These are phyloP conservation scores for Metschnikowia santaceciliae DNA, from an alignment of 805 yeast species.

Conservation along the genomic window DNA sequence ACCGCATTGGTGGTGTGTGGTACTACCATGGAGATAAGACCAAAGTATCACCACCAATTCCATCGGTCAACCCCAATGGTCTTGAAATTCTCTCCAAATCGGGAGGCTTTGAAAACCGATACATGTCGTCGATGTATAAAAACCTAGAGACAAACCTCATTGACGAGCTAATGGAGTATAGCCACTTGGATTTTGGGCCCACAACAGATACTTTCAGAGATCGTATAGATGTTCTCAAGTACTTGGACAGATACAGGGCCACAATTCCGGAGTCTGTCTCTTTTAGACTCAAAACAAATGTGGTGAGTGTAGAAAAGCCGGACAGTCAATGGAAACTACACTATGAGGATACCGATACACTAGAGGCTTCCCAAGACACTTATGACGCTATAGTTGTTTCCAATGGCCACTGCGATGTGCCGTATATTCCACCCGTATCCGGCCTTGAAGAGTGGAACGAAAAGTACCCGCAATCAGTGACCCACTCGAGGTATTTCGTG, in stretches of 20 bases:
- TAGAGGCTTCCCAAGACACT: constrained; percentile 14
- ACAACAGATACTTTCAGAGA: constrained; percentile 52
- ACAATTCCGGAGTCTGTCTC: constrained; percentile 25
- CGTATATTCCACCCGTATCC: constrained; percentile 30
- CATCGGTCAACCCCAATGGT: constrained; percentile 20
- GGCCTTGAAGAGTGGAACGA: constrained; percentile 31
- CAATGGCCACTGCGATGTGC: constrained; percentile 36
- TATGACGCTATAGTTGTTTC: constrained; percentile 40
- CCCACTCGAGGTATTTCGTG: constrained; percentile 34
- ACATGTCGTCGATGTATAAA: constrained; percentile 23
- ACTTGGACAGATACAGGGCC: constrained; percentile 53
- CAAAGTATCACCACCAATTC: constrained; percentile 18
- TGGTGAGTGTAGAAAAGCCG: constrained; percentile 25
- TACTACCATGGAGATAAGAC: constrained; percentile 40
- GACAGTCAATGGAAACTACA: constrained; percentile 9
- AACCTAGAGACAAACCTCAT: constrained; percentile 21
- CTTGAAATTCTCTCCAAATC: constrained; percentile 7
- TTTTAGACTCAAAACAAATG: constrained; percentile 43
- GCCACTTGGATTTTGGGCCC: constrained; percentile 46
- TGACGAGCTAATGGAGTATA: constrained; percentile 58
- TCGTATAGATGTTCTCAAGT: constrained; percentile 57
- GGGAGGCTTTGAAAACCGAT: constrained; percentile 10
- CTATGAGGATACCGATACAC: constrained; percentile 4
- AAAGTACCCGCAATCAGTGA: constrained; percentile 22
- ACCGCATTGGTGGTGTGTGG: constrained; percentile 79